Base-by-base conservation (phyloP, 2,329 filamentous ascomycete species). In the Ilyonectria robusta region DNA sequence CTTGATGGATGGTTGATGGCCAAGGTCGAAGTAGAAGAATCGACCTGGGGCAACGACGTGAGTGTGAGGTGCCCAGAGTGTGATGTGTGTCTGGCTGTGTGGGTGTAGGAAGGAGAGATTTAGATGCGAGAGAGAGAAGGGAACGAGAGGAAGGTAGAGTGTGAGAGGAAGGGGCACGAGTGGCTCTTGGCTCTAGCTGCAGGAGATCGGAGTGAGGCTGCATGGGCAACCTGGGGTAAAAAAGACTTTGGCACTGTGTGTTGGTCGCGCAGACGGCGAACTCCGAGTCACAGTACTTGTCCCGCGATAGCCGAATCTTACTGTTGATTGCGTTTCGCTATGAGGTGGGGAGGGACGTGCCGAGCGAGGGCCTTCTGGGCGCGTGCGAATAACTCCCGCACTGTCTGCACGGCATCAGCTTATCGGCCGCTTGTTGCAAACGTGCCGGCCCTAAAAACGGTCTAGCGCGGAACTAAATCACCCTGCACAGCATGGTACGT, bases 321-420 rank as follows among this genome's bases (percentile, higher is more conserved):
- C 1, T 6, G 3, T 5, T 2, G 1, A 2, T 0, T 37, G 7
- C 4, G 10, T 29, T 2, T 4, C 7, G 37, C 67, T 71, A 75
- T 46, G 69, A 63, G 29, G 0, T 3, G 8, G 5, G 11, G 29
- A n/a, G 62, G 42, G 26, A 26, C 58, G 13, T 6, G n/a, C 21
- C 48, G 19, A 1, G 8, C 23, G 26, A 17, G 66, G 56, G 58
- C 15, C 33, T 1, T 7, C 17, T 19, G 54, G 65, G 61, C 21
- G 65, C 33, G 72, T 74, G 68, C 61, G 46, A 42, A 57, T 58
- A 54, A 19, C 58, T 19, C 2, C 10, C 50, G 51, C 54, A 76
- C 74, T 68, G 74, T 75, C 69, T 69, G 71, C 72, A 72, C 69
- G 71, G 63, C 74, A 74, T 76, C 74, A 76, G 74, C 74, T 75